phyloP scores from a whole-genome alignment of 805 yeast species.

The Yamadazyma ubonensis region DNA sequence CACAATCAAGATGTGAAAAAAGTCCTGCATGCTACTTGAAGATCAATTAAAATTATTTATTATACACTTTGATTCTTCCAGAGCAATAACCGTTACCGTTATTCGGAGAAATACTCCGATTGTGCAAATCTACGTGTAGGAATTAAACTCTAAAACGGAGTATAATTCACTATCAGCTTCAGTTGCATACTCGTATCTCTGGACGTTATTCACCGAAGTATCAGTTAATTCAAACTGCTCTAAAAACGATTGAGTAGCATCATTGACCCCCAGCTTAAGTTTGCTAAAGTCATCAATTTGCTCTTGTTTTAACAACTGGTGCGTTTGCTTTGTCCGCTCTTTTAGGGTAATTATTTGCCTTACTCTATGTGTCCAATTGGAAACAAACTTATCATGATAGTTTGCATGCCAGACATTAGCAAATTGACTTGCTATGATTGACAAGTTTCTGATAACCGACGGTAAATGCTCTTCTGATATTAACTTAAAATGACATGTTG shows the following conservation, averaged over 20 bases:
- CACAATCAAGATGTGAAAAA: no score
- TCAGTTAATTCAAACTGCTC: constrained; percentile 25
- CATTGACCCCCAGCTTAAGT: constrained; percentile 14
- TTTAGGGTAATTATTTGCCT: constrained; percentile 47
- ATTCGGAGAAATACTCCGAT: no score
- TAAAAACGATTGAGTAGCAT: constrained; percentile 33
- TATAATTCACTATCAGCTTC: constrained; percentile 22
- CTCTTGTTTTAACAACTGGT: constrained; percentile 24
- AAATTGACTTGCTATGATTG: constrained; percentile 65
- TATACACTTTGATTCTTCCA: no score
- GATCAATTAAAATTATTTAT: no score
- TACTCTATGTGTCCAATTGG: constrained; percentile 69
- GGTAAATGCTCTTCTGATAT: constrained; percentile 61
- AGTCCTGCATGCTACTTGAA: no score
- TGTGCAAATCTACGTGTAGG: constrained; percentile 20
- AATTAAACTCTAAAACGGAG: constrained; percentile 30
- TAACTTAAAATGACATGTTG: constrained; percentile 74
- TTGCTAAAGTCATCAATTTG: constrained; percentile 16
- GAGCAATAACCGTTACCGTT: no score
- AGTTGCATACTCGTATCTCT: constrained; percentile 23
- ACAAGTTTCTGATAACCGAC: constrained; percentile 61
- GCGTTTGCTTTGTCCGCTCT: constrained; percentile 26
- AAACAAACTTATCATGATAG: constrained; percentile 45
- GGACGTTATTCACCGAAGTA: constrained; percentile 4
- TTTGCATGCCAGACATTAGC: constrained; percentile 72